Percentiles rank a stretch among this genome's conserved stretches.
Conservation (phyloP, 2,329 filamentous ascomycete species). For the Fusarium mundagurra region DNA sequence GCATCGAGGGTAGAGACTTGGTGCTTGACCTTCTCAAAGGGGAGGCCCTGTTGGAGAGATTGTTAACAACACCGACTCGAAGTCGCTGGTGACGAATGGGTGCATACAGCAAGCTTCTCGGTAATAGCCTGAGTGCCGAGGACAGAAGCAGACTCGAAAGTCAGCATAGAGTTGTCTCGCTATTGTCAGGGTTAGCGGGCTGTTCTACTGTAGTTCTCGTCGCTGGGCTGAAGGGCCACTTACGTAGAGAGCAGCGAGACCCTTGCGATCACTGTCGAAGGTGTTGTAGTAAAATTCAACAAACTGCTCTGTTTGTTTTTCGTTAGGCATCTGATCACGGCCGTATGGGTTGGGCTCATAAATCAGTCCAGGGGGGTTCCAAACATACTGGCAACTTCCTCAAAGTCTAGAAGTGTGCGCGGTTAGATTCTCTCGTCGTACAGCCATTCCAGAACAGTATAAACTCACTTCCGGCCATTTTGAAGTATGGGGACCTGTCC, state of each 20-base stretch:
- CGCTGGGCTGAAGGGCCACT: conserved; percentile 45
- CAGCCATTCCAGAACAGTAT: background rate
- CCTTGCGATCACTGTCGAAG: conserved; percentile 78
- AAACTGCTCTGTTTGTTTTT: conserved; percentile 76
- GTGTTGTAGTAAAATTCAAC: conserved; percentile 89
- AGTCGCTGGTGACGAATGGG: background rate
- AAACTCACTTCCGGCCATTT: conserved; percentile 41
- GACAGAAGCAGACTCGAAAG: conserved; percentile 79
- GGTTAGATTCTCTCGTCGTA: conserved; percentile 39
- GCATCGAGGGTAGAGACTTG: conserved; percentile 81
- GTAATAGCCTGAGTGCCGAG: conserved; percentile 74
- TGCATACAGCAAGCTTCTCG: conserved; percentile 81
- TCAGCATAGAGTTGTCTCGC: conserved; percentile 79
- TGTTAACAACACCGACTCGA: conserved; percentile 7
- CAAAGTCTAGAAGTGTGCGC: conserved; percentile 51
- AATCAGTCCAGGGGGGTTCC: background rate
- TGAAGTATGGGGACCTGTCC: conserved; percentile 31
- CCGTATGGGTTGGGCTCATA: background rate
- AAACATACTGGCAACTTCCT: conserved; percentile 59
- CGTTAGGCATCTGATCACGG: background rate
- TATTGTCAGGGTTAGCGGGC: conserved; percentile 9
- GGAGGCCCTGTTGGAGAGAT: conserved; percentile 66
- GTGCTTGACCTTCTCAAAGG: conserved; percentile 85
- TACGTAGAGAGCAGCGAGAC: conserved; percentile 82
- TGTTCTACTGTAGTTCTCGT: conserved; percentile 65